These are phyloP conservation scores for Lanmaoa pseudosensibilis DNA, from an alignment of 768 basidiomycete species.

Conservation along the genomic window DNA sequence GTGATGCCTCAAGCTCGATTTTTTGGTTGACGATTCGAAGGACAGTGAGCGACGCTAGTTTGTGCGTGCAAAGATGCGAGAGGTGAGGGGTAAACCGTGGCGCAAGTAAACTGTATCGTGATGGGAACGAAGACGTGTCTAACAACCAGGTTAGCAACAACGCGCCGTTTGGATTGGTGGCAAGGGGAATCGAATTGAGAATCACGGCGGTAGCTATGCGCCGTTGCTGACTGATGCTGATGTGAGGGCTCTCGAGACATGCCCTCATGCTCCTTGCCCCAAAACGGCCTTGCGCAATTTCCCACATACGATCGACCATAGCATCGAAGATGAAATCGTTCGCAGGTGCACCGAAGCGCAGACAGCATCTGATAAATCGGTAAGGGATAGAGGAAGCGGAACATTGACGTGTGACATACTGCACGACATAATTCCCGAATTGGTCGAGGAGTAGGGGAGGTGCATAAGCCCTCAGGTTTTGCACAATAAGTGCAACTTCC, in stretches of 20 bases:
- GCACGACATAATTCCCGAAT: slow-evolving; percentile 90
- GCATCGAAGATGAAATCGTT: slow-evolving; percentile 98
- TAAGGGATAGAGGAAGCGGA: background rate
- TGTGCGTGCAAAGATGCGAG: slow-evolving; percentile 96
- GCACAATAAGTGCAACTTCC: slow-evolving; percentile 80
- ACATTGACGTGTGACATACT: slow-evolving; percentile 51
- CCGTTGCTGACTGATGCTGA: slow-evolving; percentile 87
- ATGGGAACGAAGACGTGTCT: slow-evolving; percentile 91
- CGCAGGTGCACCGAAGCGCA: slow-evolving; percentile 85
- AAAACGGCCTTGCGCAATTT: slow-evolving; percentile 95
- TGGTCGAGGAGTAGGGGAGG: slow-evolving; percentile 94
- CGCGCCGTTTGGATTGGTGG: slow-evolving; percentile 97
- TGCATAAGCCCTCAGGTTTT: slow-evolving; percentile 85
- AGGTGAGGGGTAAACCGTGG: slow-evolving; percentile 96
- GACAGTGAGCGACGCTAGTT: slow-evolving; percentile 92
- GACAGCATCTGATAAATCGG: slow-evolving; percentile 63
- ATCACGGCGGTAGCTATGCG: slow-evolving; percentile 93
- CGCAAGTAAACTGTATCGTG: slow-evolving; percentile 91
- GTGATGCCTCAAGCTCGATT: slow-evolving; percentile 85
- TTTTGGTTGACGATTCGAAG: slow-evolving; percentile 96
- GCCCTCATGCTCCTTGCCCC: slow-evolving; percentile 98
- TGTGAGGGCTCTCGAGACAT: slow-evolving; percentile 88
- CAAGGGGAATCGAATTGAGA: slow-evolving; percentile 94
- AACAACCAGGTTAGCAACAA: slow-evolving; percentile 94
- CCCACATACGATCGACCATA: slow-evolving; percentile 98